Evolutionary conservation across 139 green algal species (phyloP).

Genomic region (Coelastrella sp.): DNA sequence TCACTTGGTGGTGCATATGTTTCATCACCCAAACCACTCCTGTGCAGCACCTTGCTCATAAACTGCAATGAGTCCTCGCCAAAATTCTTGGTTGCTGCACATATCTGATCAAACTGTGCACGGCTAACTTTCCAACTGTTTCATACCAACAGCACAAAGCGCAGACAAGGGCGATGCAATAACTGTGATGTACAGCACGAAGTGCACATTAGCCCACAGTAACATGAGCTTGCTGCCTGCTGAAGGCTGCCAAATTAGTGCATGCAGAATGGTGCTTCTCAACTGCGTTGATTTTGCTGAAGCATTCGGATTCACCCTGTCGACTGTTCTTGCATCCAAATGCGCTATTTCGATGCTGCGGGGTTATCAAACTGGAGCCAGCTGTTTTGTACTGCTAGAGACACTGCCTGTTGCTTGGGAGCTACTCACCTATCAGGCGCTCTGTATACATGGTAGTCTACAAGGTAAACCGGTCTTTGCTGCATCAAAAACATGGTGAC

Average conservation of each 20-base stretch:
- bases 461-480: constrained; percentile 89
- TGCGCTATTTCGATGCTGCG: too few relatives aligned
- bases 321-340: too few relatives aligned
- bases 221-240: too few relatives aligned
- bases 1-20: constrained; percentile 86
- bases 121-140: constrained; percentile 50
- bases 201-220: too few relatives aligned
- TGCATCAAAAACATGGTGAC: constrained; percentile 79
- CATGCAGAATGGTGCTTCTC: too few relatives aligned
- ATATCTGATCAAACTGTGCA: constrained; percentile 38
- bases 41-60: constrained; percentile 83
- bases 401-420: neutral
- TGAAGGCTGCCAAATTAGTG: too few relatives aligned
- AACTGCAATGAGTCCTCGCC: constrained; percentile 79
- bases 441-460: constrained; percentile 89
- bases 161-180: too few relatives aligned
- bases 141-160: constrained; percentile 6
- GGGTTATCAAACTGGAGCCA: too few relatives aligned
- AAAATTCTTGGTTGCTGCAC: constrained; percentile 62
- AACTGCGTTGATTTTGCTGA: too few relatives aligned
- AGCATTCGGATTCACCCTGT: too few relatives aligned
- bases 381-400: neutral
- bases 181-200: too few relatives aligned
- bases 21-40: constrained; percentile 85
- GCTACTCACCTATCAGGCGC: constrained; percentile 69